These are phyloP conservation scores for Parathielavia appendiculata DNA, from an alignment of 495 filamentous ascomycete genomes.

Conservation along the genomic window DNA sequence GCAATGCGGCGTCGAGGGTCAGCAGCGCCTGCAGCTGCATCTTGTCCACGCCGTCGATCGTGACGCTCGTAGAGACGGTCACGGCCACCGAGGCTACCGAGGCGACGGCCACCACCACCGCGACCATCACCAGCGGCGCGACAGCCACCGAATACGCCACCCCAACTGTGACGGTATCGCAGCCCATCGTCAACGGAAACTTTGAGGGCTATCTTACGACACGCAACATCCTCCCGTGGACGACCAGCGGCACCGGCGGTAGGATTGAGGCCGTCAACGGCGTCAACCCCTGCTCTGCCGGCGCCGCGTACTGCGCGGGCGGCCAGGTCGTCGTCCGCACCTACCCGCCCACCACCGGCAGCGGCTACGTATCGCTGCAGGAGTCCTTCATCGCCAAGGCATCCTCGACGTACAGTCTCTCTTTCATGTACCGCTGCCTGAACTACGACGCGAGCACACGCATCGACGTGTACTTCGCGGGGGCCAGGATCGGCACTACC, in stretches of 20 bases:
- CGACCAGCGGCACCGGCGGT: slow-evolving; percentile 18
- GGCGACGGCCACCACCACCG: slow-evolving; percentile 13
- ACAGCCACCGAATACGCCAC: too few relatives aligned
- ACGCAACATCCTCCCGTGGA: slow-evolving; percentile 22
- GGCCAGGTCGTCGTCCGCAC: slow-evolving; percentile 19
- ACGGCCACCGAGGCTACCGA: too few relatives aligned
- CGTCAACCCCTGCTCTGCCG: slow-evolving; percentile 16
- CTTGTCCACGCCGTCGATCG: slow-evolving; percentile 19
- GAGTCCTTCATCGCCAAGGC: slow-evolving; percentile 19
- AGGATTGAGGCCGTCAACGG: slow-evolving; percentile 16
- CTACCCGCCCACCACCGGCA: slow-evolving; percentile 13
- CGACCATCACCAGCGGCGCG: too few relatives aligned
- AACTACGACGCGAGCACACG: slow-evolving; percentile 19
- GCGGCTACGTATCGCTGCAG: slow-evolving; percentile 5
- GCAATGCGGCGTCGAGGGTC: too few relatives aligned
- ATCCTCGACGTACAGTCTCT: slow-evolving; percentile 18
- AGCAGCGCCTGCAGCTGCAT: slow-evolving; percentile 27
- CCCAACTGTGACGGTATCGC: too few relatives aligned
- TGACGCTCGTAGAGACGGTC: slow-evolving; percentile 14
- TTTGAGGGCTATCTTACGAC: slow-evolving; percentile 17
- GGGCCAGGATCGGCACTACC: slow-evolving; percentile 5
- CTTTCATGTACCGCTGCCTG: slow-evolving; percentile 24
- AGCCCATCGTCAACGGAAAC: slow-evolving; percentile 16
- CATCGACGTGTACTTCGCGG: slow-evolving; percentile 13
- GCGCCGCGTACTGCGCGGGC: slow-evolving; percentile 20